phyloP scores from a whole-genome alignment of 257 asterid genomes.

The Misopates orontium region DNA sequence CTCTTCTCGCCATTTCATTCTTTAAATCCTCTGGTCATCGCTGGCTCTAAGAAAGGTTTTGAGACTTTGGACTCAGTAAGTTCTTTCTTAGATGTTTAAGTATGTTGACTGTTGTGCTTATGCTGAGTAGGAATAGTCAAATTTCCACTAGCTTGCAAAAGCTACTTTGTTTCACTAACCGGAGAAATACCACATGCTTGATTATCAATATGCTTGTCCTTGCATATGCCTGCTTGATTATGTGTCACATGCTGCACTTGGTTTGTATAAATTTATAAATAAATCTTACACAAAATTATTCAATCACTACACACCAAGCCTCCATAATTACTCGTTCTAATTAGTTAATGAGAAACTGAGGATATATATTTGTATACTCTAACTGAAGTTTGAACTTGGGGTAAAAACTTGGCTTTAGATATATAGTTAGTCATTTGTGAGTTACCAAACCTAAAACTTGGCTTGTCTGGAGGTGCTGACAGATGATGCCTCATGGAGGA shows the following conservation, averaged over 20 bases:
- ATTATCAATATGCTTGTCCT: neutral
- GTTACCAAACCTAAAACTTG: neutral
- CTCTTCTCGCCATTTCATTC: conserved; percentile 72
- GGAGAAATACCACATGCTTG: neutral
- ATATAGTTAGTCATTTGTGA: neutral
- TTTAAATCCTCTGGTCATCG: conserved; percentile 69
- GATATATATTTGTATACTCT: neutral
- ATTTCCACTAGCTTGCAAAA: conserved; percentile 6
- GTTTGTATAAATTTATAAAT: neutral
- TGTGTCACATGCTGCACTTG: neutral
- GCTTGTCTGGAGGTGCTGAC: conserved; percentile 7
- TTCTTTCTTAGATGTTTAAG: conserved; percentile 21
- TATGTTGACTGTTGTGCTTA: conserved; percentile 10
- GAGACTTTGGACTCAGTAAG: conserved; percentile 74
- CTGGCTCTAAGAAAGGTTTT: conserved; percentile 77
- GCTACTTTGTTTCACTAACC: conserved; percentile 5
- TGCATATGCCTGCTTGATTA: neutral
- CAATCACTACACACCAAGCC: neutral
- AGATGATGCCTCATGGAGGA: neutral
- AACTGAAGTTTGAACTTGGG: neutral
- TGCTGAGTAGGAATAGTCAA: conserved; percentile 13
- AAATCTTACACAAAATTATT: neutral
- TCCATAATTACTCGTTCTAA: neutral
- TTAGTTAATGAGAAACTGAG: neutral
- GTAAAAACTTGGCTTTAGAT: neutral